These are phyloP conservation scores for Globisporangium irregulare DNA, from an alignment of 352 stramenopile species.

Conservation along the genomic window DNA sequence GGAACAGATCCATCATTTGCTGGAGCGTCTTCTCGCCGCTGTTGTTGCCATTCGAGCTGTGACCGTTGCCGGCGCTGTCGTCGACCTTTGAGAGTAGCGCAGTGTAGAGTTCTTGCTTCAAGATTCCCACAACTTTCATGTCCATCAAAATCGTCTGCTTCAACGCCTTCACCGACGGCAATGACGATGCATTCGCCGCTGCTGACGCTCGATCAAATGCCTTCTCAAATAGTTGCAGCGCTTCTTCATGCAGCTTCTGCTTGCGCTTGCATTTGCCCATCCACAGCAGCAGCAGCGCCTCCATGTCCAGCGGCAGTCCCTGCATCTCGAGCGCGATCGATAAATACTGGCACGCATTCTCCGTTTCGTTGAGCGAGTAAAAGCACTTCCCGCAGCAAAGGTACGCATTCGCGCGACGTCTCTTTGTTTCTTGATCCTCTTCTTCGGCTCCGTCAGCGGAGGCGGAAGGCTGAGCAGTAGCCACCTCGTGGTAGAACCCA, in stretches of 20 bases:
- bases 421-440: constrained; percentile 36
- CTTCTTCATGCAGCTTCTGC: constrained; percentile 46
- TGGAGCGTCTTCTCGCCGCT: constrained; percentile 39
- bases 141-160: constrained; percentile 59
- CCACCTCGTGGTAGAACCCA: constrained; percentile 48
- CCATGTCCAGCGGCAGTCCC: constrained; percentile 33
- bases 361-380: constrained; percentile 46
- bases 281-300: constrained; percentile 57
- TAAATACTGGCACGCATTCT: constrained; percentile 43
- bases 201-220: constrained; percentile 51
- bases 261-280: constrained; percentile 61
- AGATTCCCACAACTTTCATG: constrained; percentile 57
- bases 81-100: constrained; percentile 31
- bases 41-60: constrained; percentile 12
- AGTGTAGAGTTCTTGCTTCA: constrained; percentile 46
- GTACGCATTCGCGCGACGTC: constrained; percentile 40
- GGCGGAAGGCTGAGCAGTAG: constrained; percentile 14
- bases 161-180: constrained; percentile 33
- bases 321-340: constrained; percentile 35
- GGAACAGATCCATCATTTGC: constrained; percentile 72
- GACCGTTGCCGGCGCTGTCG: constrained; percentile 4
- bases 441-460: constrained; percentile 10
- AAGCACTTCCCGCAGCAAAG: constrained; percentile 63
- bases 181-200: constrained; percentile 27
- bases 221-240: constrained; percentile 41